Evolutionary conservation across 257 asterid genomes (phyloP), one percentile per base, ranked within the genome.

Genomic region (Prunella vulgaris): DNA sequence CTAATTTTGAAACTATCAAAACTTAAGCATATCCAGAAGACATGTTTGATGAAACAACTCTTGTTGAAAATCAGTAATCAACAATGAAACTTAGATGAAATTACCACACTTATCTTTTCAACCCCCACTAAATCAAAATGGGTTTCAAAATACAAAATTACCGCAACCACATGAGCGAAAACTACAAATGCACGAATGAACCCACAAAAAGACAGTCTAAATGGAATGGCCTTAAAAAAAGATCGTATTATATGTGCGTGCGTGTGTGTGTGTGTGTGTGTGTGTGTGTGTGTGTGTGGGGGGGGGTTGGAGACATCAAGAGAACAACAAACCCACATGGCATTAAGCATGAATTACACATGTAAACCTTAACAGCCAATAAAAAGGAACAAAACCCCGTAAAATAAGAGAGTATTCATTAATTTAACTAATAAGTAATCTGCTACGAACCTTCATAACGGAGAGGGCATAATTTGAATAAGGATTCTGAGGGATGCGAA

Each of bases 401-500:
- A 68, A 37, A 37, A 22, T 22, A 28, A 69, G 35, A 58, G 33
- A 27, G 9, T 32, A 65, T 70, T 35, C n/a, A 66, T 25, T 27
- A 28, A 64, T 8, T 28, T 2, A 78, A 51, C 9, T 51, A 48
- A 15, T 2, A 73, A 63, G 30, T 10, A 69, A 18, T 40, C 10
- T 6, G 61, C 24, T 17, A 57, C 56, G n/a, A 58, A 88, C 97
- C 96, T 87, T 86, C 91, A 92, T 87, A 73, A 86, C 82, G 52
- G 78, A 82, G 9, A 94, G 79, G 72, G 93, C 97, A 63, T 86
- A 91, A 53, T 78, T 79, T 44, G 92, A 77, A 61, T 73, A 74
- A n/a, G 96, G 86, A 68, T 69, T 87, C 66, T 84, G 88, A 48
- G 96, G 79, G 42, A 91, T 60, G 15, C 90, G 88, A 78, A 93